Percentiles rank a stretch among this genome's conserved stretches.
Conservation (phyloP, 2,329 filamentous ascomycete genomes). For the Xylariales sp. region DNA sequence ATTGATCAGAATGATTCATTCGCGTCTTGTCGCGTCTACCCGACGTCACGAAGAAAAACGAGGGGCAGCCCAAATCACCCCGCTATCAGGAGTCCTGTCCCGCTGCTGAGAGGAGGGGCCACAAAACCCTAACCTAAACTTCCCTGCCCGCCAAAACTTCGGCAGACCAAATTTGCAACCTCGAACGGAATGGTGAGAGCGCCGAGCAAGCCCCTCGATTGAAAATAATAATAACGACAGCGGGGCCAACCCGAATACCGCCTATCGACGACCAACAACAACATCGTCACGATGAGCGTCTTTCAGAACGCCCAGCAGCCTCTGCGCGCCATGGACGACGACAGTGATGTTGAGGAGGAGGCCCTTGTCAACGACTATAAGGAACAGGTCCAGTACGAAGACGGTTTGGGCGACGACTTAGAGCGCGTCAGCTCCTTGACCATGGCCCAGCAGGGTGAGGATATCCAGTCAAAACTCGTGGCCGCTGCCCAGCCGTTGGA, state of each 20-base stretch:
- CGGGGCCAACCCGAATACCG: conserved; percentile 1
- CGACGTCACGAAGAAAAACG: too few species aligned
- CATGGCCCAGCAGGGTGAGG: conserved; percentile 73
- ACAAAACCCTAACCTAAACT: conserved; percentile 10
- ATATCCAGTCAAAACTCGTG: conserved; percentile 86
- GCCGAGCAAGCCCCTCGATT: conserved; percentile 3
- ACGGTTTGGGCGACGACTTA: conserved; percentile 69
- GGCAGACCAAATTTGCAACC: conserved; percentile 1
- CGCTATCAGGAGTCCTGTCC: too few species aligned
- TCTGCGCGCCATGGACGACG: conserved; percentile 62
- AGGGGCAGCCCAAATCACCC: too few species aligned
- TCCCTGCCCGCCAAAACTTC: conserved; percentile 9
- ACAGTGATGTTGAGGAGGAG: conserved; percentile 95
- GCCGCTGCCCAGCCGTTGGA: conserved; percentile 93
- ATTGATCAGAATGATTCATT: conserved; percentile 8
- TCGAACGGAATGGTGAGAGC: neutral
- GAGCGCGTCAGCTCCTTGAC: conserved; percentile 68
- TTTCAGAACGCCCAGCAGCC: conserved; percentile 59
- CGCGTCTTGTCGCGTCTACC: too few species aligned
- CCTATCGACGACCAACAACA: neutral
- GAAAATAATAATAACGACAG: conserved; percentile 7
- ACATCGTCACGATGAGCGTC: conserved; percentile 48
- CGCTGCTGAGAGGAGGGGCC: conserved; percentile 4
- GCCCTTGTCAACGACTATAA: conserved; percentile 92
- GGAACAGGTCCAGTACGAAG: conserved; percentile 93